Percentiles rank a stretch among this genome's conserved stretches.
Evolutionary conservation across 1,139 yeast species (phyloP).

Genomic region (Candida sp.): DNA sequence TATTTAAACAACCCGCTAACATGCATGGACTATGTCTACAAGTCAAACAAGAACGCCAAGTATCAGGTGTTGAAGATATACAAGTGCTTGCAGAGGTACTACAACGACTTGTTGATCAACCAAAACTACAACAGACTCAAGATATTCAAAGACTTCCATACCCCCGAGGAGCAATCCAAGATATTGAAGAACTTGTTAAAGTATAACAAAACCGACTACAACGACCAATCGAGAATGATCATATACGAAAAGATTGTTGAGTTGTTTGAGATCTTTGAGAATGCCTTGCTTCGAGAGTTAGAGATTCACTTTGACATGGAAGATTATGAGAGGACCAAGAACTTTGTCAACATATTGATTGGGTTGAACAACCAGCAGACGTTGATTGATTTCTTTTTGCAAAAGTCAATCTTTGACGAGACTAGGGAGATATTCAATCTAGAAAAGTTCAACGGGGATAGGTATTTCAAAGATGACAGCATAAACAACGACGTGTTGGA

Average conservation of each 20-base stretch:
- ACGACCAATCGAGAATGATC: slow-evolving; percentile 33
- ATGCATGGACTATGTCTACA: slow-evolving; percentile 42
- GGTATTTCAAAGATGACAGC: slow-evolving; percentile 20
- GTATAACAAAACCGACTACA: slow-evolving; percentile 43
- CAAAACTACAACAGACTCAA: slow-evolving; percentile 50
- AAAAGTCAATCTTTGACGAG: slow-evolving; percentile 46
- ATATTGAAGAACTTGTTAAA: slow-evolving; percentile 42
- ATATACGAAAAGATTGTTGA: slow-evolving; percentile 55
- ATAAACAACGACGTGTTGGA: slow-evolving; percentile 24
- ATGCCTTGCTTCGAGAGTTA: slow-evolving; percentile 72
- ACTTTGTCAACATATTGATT: slow-evolving; percentile 40
- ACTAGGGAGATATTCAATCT: slow-evolving; percentile 35
- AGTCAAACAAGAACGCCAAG: slow-evolving; percentile 46
- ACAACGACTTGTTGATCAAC: slow-evolving; percentile 50
- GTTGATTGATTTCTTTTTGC: slow-evolving; percentile 49
- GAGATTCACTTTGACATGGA: slow-evolving; percentile 60
- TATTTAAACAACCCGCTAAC: slow-evolving; percentile 33
- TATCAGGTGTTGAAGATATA: slow-evolving; percentile 47
- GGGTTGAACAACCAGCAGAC: slow-evolving; percentile 44
- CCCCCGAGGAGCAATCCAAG: slow-evolving; percentile 54
- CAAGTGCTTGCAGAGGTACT: slow-evolving; percentile 45
- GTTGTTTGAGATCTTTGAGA: slow-evolving; percentile 74
- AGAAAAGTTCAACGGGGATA: slow-evolving; percentile 24
- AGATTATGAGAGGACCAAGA: slow-evolving; percentile 43
- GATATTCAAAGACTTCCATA: slow-evolving; percentile 49